Percentiles rank a stretch among this genome's conserved stretches.
Conservation (phyloP, 257 asterid species). For the Thymus mandschuricus region DNA sequence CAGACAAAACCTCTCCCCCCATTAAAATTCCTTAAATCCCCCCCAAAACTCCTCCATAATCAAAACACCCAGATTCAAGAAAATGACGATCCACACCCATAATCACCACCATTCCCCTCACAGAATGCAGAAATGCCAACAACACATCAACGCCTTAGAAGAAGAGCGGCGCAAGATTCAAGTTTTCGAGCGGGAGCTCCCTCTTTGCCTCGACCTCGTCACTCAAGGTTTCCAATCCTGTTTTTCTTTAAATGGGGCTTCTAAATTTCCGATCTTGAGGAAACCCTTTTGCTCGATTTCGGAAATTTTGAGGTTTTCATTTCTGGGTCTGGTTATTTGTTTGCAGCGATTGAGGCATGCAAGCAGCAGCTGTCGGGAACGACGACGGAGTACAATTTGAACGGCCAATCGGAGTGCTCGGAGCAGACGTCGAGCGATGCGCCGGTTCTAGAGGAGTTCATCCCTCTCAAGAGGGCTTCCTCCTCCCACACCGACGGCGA, state of each 20-base stretch:
- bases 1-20: constrained; percentile 37
- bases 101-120: constrained; percentile 34
- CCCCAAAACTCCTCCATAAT: neutral
- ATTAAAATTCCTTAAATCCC: constrained; percentile 21
- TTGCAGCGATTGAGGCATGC: constrained; percentile 83
- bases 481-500: constrained; percentile 37
- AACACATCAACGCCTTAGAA: constrained; percentile 64
- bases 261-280: too few relatives aligned
- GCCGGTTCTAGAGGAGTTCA: constrained; percentile 72
- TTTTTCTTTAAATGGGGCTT: too few relatives aligned
- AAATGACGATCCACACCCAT: constrained; percentile 49
- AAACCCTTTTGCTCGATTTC: neutral
- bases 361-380: constrained; percentile 68
- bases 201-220: constrained; percentile 89
- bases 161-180: constrained; percentile 84
- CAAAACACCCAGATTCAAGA: neutral
- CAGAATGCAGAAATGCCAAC: constrained; percentile 62
- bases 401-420: constrained; percentile 65
- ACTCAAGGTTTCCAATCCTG: constrained; percentile 58
- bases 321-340: neutral
- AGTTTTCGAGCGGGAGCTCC: constrained; percentile 93
- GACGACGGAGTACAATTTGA: constrained; percentile 47
- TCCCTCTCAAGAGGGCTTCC: constrained; percentile 55
- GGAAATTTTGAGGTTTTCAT: neutral
- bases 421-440: constrained; percentile 82